phyloP scores from a whole-genome alignment of 2,329 filamentous ascomycete species.

The Didymella pomorum region DNA sequence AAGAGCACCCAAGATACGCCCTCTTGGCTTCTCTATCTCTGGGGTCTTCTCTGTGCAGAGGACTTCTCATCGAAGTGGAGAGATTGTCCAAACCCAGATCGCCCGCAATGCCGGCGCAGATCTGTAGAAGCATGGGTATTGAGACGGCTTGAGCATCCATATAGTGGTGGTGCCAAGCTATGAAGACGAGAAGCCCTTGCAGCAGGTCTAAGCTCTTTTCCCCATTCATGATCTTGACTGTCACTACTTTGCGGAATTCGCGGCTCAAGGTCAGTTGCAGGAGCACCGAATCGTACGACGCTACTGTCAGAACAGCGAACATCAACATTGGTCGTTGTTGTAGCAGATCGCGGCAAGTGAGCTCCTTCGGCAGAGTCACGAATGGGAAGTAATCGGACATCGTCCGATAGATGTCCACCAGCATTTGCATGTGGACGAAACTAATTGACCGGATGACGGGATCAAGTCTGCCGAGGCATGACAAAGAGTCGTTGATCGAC shows the following conservation, averaged over 20 bases:
- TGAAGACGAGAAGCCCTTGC: slow-evolving; percentile 45
- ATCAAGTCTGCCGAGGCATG: slow-evolving; percentile 42
- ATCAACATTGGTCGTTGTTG: slow-evolving; percentile 45
- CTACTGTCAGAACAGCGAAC: slow-evolving; percentile 46
- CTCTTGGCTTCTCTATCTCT: slow-evolving; percentile 45
- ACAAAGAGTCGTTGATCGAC: slow-evolving; percentile 43
- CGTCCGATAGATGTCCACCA: slow-evolving; percentile 42
- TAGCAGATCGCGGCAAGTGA: slow-evolving; percentile 38
- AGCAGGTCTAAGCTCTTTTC: slow-evolving; percentile 47
- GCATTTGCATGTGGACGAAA: slow-evolving; percentile 45
- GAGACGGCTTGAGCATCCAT: slow-evolving; percentile 48
- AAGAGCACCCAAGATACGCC: slow-evolving; percentile 49
- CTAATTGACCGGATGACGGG: slow-evolving; percentile 47
- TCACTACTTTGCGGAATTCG: slow-evolving; percentile 48
- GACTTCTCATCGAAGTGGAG: slow-evolving; percentile 27
- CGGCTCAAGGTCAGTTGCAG: slow-evolving; percentile 43
- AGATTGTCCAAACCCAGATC: slow-evolving; percentile 44
- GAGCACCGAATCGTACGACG: slow-evolving; percentile 42
- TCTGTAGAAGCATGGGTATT: slow-evolving; percentile 45
- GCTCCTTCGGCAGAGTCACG: slow-evolving; percentile 41
- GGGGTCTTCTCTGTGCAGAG: slow-evolving; percentile 31
- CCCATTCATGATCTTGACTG: slow-evolving; percentile 48
- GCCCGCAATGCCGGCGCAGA: slow-evolving; percentile 44
- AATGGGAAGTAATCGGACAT: slow-evolving; percentile 50
- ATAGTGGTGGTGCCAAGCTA: slow-evolving; percentile 50